These are phyloP conservation scores for Xerocomus cyaneibrunnescens DNA, from an alignment of 1,284 basidiomycete genomes.

Conservation along the genomic window DNA sequence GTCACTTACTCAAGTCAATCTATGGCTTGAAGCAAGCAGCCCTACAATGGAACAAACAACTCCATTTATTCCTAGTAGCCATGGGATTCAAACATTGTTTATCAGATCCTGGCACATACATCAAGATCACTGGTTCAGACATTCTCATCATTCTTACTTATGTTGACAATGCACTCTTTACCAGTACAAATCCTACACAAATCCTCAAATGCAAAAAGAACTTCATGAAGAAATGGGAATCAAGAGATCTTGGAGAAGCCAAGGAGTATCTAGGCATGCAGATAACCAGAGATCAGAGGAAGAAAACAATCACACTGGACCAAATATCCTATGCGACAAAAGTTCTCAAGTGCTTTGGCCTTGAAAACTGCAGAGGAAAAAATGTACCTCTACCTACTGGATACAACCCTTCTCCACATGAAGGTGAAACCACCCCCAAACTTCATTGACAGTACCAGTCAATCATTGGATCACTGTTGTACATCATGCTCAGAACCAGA, in stretches of 20 bases:
- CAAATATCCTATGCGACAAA: not conserved
- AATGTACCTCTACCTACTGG: not conserved
- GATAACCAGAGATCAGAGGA: not conserved
- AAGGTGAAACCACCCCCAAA: no score
- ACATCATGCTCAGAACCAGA: no score
- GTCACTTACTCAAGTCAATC: not conserved
- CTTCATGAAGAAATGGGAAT: not conserved
- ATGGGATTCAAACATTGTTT: no score
- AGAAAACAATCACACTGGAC: not conserved
- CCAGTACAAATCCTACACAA: not conserved
- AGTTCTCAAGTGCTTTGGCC: not conserved
- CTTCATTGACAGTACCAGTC: not conserved
- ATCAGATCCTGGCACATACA: not conserved
- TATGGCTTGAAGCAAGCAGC: not conserved
- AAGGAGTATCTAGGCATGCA: not conserved
- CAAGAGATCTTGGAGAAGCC: not conserved
- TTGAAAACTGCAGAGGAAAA: no score
- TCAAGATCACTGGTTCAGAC: no score
- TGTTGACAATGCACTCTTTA: not conserved
- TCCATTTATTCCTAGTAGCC: no score
- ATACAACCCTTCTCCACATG: no score
- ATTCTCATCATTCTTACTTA: not conserved
- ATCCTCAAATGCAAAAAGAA: not conserved
- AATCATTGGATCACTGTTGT: no score
- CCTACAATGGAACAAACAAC: not conserved